Conservation (phyloP, 2,329 filamentous ascomycete species). For the Curvularia hawaiiensis region DNA sequence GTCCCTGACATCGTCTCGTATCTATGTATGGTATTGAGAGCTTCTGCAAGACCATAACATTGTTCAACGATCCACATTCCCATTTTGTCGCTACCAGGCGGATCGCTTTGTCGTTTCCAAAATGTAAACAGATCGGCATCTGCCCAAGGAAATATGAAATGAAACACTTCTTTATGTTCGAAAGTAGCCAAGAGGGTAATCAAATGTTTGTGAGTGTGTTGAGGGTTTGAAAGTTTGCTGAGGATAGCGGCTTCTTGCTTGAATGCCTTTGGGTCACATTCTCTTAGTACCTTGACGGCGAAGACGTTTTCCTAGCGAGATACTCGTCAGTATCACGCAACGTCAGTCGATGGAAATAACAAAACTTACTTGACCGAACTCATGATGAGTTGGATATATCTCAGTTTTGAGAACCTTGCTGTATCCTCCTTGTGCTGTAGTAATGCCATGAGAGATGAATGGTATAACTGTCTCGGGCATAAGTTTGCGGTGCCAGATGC, state of each 20-base stretch:
- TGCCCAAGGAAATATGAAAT: slow-evolving; percentile 18
- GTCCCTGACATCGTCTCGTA: slow-evolving; percentile 6
- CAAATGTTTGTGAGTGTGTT: neutral
- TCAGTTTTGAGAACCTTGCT: neutral
- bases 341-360: neutral
- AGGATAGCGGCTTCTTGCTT: neutral
- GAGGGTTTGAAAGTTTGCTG: neutral
- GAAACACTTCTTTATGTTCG: neutral
- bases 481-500: neutral
- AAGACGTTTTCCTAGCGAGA: neutral
- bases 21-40: slow-evolving; percentile 6
- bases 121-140: slow-evolving; percentile 11
- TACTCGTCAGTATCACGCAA: neutral
- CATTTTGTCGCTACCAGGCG: neutral
- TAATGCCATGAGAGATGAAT: neutral
- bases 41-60: slow-evolving; percentile 12
- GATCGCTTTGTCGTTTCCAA: neutral
- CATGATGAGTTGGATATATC: neutral
- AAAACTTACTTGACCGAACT: neutral
- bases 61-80: slow-evolving; percentile 5
- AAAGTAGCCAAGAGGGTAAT: slow-evolving; percentile 7
- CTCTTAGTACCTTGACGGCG: slow-evolving; percentile 1
- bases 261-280: neutral
- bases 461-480: neutral
- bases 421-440: neutral